Evolutionary conservation across 257 asterid species (phyloP).

Genomic region (Echites panduratus): DNA sequence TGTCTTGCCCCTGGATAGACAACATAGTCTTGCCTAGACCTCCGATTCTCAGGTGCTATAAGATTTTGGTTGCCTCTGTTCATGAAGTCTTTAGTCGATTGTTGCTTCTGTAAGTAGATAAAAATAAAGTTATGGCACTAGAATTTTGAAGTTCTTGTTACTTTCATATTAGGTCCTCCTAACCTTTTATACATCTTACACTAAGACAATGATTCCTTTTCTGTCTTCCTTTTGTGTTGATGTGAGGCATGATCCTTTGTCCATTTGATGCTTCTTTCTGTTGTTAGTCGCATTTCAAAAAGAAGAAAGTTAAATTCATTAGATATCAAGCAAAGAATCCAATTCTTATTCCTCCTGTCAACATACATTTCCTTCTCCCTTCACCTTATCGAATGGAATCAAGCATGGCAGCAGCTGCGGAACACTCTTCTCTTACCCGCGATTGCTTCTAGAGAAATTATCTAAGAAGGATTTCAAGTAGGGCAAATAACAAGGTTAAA

Average conservation of each 20-base stretch:
- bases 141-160: neutral
- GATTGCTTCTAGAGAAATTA: neutral
- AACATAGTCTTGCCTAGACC: constrained; percentile 11
- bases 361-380: neutral
- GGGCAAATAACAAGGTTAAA: too few species aligned
- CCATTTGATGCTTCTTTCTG: constrained; percentile 8
- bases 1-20: neutral
- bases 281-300: neutral
- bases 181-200: neutral
- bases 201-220: neutral
- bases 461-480: too few species aligned
- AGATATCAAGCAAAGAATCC: constrained; percentile 37
- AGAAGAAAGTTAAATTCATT: neutral
- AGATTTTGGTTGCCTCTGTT: constrained; percentile 13
- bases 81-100: constrained; percentile 9
- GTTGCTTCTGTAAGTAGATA: neutral
- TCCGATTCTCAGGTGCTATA: constrained; percentile 3
- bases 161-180: too few species aligned
- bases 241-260: constrained; percentile 12
- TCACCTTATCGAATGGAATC: constrained; percentile 3
- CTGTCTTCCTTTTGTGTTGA: constrained; percentile 1
- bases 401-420: neutral
- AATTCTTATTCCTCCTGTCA: constrained; percentile 18
- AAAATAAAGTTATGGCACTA: neutral
- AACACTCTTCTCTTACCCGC: neutral